Evolutionary conservation across 345 rosid species (phyloP).

Genomic region (Cardiospermum halicacabum): DNA sequence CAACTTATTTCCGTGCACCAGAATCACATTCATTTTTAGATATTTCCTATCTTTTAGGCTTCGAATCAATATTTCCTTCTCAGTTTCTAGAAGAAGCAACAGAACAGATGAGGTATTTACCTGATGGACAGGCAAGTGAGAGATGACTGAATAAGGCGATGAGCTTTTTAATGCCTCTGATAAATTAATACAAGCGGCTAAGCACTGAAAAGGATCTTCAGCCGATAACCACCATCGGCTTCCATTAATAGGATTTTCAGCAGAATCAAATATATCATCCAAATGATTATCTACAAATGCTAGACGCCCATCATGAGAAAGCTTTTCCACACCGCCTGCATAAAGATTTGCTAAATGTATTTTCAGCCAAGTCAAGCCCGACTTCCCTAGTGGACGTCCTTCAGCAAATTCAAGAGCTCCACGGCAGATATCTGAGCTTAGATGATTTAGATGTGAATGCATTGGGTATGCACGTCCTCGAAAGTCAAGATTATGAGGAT

Average conservation of each 20-base stretch:
- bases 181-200: slow-evolving; percentile 86
- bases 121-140: slow-evolving; percentile 97
- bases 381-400: slow-evolving; percentile 82
- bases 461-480: slow-evolving; percentile 98
- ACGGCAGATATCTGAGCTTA: slow-evolving; percentile 91
- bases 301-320: slow-evolving; percentile 79
- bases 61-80: not conserved
- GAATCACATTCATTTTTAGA: not conserved
- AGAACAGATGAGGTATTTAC: slow-evolving; percentile 34
- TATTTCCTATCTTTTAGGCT: not conserved
- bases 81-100: slow-evolving; percentile 6
- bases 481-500: slow-evolving; percentile 98
- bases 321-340: slow-evolving; percentile 88
- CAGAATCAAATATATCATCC: slow-evolving; percentile 81
- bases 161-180: slow-evolving; percentile 83
- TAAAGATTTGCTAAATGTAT: slow-evolving; percentile 87
- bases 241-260: slow-evolving; percentile 82
- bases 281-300: slow-evolving; percentile 84
- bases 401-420: slow-evolving; percentile 96
- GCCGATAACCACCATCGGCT: slow-evolving; percentile 93
- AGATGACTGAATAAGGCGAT: slow-evolving; percentile 59
- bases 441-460: slow-evolving; percentile 95
- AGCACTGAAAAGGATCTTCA: slow-evolving; percentile 97
- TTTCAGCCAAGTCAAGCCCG: slow-evolving; percentile 88
- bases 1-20: not conserved